A percentile compares a stretch with the other conserved stretches of the same genome.
phyloP scores from a whole-genome alignment of 352 stramenopile genomes.

The Phytophthora agathidicida region DNA sequence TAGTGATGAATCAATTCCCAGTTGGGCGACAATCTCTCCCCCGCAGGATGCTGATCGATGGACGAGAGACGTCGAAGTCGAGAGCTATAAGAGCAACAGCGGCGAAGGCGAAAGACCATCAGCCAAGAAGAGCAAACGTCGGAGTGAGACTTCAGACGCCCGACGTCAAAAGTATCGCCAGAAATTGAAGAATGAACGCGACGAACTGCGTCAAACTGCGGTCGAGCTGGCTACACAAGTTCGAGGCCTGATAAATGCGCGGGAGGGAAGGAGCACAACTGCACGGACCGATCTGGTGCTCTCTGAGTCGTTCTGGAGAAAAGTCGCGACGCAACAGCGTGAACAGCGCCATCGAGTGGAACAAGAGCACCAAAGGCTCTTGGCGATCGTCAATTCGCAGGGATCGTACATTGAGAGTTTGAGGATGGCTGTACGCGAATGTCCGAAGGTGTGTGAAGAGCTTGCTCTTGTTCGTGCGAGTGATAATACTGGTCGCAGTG shows the following conservation, averaged over 20 bases:
- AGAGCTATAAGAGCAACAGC: not conserved
- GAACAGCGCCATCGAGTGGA: too few species aligned
- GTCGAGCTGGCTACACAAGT: not conserved
- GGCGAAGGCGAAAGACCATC: not conserved
- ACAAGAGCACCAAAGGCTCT: too few species aligned
- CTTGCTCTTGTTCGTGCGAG: not conserved
- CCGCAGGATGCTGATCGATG: not conserved
- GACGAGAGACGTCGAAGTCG: not conserved
- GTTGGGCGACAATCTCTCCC: not conserved
- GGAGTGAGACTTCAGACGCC: not conserved
- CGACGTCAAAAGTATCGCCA: not conserved
- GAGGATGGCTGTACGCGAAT: not conserved
- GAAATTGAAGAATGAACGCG: not conserved
- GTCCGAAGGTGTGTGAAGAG: too few species aligned
- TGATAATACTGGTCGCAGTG: not conserved
- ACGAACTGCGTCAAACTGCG: not conserved
- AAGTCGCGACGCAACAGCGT: not conserved
- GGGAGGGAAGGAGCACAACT: not conserved
- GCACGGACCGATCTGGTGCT: not conserved
- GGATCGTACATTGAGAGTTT: not conserved
- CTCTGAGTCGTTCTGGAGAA: not conserved
- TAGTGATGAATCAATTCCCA: not conserved
- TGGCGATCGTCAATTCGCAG: not conserved
- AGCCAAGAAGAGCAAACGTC: not conserved
- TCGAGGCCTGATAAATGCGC: not conserved